Evolutionary conservation across 2,329 filamentous ascomycete species (phyloP).

Genomic region (Capronia americana): DNA sequence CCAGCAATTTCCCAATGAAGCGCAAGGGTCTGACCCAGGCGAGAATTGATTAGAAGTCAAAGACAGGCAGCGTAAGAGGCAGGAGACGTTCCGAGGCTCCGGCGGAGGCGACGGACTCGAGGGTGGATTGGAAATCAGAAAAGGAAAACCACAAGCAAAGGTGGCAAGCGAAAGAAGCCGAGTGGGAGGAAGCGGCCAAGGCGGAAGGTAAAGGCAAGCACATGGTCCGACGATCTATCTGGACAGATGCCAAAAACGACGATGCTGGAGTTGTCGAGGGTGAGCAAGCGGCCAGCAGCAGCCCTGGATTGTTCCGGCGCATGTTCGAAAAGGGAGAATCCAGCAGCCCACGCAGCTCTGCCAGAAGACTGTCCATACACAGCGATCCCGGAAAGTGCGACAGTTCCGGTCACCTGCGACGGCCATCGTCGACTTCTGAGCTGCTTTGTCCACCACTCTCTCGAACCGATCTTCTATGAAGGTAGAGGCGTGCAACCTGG

Average conservation of each 20-base stretch:
- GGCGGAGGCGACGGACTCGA: not conserved
- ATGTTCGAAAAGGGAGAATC: slow-evolving; percentile 1
- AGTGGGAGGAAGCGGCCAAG: slow-evolving; percentile 4
- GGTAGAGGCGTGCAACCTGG: not conserved
- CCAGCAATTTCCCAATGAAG: slow-evolving; percentile 33
- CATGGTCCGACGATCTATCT: not conserved
- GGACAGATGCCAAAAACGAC: not conserved
- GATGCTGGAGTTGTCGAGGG: not conserved
- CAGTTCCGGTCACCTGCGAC: not conserved
- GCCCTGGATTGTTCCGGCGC: not conserved
- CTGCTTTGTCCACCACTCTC: slow-evolving; percentile 2
- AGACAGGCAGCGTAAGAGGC: not conserved
- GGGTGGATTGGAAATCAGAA: slow-evolving; percentile 17
- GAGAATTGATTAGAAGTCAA: slow-evolving; percentile 36
- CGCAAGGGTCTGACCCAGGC: slow-evolving; percentile 39
- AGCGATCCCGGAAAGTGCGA: not conserved
- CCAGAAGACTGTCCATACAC: not conserved
- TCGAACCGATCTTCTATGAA: not conserved
- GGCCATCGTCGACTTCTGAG: not conserved
- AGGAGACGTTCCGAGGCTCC: not conserved
- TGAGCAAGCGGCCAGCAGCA: not conserved
- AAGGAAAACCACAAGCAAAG: slow-evolving; percentile 6
- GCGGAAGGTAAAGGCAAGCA: not conserved
- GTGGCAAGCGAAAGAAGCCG: slow-evolving; percentile 7
- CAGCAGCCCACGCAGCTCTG: not conserved